A percentile compares a stretch with the other conserved stretches of the same genome.
These are phyloP conservation scores for Alternaria postmessia DNA, from an alignment of 2,329 filamentous ascomycete genomes.

Conservation along the genomic window DNA sequence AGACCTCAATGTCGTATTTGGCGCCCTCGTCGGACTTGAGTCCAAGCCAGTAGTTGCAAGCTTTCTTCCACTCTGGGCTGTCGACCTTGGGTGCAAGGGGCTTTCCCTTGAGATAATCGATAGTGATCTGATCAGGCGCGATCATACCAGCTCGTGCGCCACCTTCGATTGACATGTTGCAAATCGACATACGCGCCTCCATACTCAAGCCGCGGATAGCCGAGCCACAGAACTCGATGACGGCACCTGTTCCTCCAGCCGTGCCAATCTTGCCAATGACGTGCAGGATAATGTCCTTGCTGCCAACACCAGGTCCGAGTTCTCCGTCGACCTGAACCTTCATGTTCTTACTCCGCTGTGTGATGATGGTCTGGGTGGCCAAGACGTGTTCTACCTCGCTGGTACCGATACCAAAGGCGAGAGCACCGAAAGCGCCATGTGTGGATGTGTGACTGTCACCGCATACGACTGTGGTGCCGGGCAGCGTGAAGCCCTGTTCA, in stretches of 20 bases:
- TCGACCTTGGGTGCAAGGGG: constrained; percentile 86
- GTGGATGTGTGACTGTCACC: constrained; percentile 98
- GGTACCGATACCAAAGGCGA: constrained; percentile 97
- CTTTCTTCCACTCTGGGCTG: constrained; percentile 88
- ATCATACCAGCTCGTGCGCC: constrained; percentile 97
- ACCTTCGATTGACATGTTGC: constrained; percentile 98
- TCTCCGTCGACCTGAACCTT: constrained; percentile 93
- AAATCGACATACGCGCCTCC: constrained; percentile 98
- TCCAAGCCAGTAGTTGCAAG: constrained; percentile 85
- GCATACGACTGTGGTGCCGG: constrained; percentile 95
- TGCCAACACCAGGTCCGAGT: constrained; percentile 88
- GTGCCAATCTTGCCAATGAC: constrained; percentile 95
- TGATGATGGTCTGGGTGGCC: constrained; percentile 94
- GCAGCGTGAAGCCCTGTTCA: constrained; percentile 97
- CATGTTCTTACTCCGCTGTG: constrained; percentile 98
- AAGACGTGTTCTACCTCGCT: constrained; percentile 98
- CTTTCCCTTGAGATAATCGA: constrained; percentile 91
- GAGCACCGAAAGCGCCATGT: constrained; percentile 92
- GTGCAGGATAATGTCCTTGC: constrained; percentile 93
- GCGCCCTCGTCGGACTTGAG: constrained; percentile 87
- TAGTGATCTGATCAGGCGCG: constrained; percentile 91
- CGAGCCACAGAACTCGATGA: constrained; percentile 97
- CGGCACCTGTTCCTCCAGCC: constrained; percentile 89
- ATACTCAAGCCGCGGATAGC: constrained; percentile 90
- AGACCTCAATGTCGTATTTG: constrained; percentile 87